These are phyloP conservation scores for Wickerhamiella dianesei DNA, from an alignment of 805 yeast genomes.

Conservation along the genomic window DNA sequence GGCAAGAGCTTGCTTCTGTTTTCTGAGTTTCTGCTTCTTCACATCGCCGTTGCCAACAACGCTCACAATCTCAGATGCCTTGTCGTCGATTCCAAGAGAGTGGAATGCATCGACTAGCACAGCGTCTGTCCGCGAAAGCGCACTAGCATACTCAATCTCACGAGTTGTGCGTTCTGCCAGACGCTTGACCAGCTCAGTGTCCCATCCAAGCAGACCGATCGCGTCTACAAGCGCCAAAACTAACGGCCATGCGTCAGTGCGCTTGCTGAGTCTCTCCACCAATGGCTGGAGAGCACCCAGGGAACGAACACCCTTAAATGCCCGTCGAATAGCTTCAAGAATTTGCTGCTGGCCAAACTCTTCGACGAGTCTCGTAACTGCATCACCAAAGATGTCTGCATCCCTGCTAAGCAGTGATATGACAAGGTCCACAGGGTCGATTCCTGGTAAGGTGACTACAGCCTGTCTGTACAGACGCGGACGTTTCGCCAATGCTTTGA, in stretches of 20 bases:
- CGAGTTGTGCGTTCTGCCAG: slow-evolving; percentile 34
- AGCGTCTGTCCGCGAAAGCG: slow-evolving; percentile 14
- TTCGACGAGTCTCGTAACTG: slow-evolving; percentile 49
- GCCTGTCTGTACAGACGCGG: slow-evolving; percentile 70
- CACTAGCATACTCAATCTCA: slow-evolving; percentile 32
- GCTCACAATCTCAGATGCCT: slow-evolving; percentile 1
- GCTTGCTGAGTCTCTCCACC: slow-evolving; percentile 33
- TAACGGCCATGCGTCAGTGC: slow-evolving; percentile 46
- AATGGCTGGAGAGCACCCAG: slow-evolving; percentile 20
- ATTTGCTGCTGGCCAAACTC: slow-evolving; percentile 43
- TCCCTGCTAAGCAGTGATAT: slow-evolving; percentile 42
- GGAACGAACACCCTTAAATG: slow-evolving; percentile 12
- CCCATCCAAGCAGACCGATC: slow-evolving; percentile 58
- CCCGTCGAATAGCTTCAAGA: slow-evolving; percentile 20
- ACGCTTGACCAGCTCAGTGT: slow-evolving; percentile 34
- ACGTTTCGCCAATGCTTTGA: slow-evolving; percentile 38
- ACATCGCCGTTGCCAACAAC: slow-evolving; percentile 12
- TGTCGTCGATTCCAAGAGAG: slow-evolving; percentile 16
- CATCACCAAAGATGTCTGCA: slow-evolving; percentile 54
- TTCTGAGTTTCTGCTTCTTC: slow-evolving; percentile 14
- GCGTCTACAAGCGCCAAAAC: slow-evolving; percentile 56
- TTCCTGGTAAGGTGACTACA: slow-evolving; percentile 59
- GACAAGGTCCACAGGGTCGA: slow-evolving; percentile 51
- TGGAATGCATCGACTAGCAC: slow-evolving; percentile 21
- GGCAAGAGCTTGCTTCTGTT: slow-evolving; percentile 8